Percentiles rank a stretch among this genome's conserved stretches.
phyloP scores from a whole-genome alignment of 768 basidiomycete species.

The Suillus alpinus region DNA sequence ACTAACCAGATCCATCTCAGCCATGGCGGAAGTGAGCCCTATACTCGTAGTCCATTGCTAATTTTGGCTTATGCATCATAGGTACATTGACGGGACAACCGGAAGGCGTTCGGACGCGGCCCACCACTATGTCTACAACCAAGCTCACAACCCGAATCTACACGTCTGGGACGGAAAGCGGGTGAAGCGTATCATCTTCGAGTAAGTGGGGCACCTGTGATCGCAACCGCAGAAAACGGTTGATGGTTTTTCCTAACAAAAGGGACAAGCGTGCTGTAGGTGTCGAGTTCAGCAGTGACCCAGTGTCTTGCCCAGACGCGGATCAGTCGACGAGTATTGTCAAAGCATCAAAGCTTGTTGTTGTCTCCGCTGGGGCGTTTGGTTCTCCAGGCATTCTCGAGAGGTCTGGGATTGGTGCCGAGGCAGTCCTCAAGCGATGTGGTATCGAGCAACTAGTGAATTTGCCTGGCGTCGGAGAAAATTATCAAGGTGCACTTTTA shows the following conservation, averaged over 20 bases:
- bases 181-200: slow-evolving; percentile 48
- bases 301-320: slow-evolving; percentile 18
- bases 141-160: slow-evolving; percentile 41
- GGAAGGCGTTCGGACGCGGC: slow-evolving; percentile 58
- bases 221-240: neutral
- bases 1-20: slow-evolving; percentile 26
- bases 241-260: neutral
- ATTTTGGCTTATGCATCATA: slow-evolving; percentile 17
- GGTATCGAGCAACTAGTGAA: slow-evolving; percentile 55
- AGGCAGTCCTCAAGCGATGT: slow-evolving; percentile 42
- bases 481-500: slow-evolving; percentile 46
- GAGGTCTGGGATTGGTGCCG: slow-evolving; percentile 66
- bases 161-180: slow-evolving; percentile 36
- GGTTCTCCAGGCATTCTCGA: slow-evolving; percentile 57
- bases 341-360: slow-evolving; percentile 42
- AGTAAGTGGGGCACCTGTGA: slow-evolving; percentile 33
- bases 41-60: neutral
- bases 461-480: slow-evolving; percentile 76
- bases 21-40: slow-evolving; percentile 50
- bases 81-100: slow-evolving; percentile 50
- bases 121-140: slow-evolving; percentile 50
- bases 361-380: slow-evolving; percentile 51
- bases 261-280: slow-evolving; percentile 39
- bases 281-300: slow-evolving; percentile 47
- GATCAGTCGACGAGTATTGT: slow-evolving; percentile 25